Percentiles rank a stretch among this genome's conserved stretches.
Evolutionary conservation across 208 protist species (phyloP).

Genomic region (Acanthamoeba comandoni): DNA sequence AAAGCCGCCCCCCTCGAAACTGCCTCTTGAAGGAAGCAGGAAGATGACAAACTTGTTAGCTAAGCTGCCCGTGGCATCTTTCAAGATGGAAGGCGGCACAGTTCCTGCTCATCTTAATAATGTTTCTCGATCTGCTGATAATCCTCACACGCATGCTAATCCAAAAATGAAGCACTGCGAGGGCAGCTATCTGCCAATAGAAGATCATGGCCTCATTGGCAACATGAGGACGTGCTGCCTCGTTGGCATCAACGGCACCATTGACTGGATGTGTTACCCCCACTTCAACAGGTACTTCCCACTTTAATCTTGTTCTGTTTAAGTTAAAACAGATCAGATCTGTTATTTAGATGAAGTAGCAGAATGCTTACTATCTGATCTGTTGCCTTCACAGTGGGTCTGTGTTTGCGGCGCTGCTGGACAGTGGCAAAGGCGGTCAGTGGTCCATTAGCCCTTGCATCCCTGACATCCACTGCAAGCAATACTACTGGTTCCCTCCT

Average conservation of each 20-base stretch:
- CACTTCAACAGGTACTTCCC: conserved; percentile 79
- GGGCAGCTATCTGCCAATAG: conserved; percentile 83
- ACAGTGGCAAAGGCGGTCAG: conserved; percentile 40
- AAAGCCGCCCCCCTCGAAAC: too few species aligned
- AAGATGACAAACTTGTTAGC: too few species aligned
- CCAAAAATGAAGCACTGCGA: neutral
- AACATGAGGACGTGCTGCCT: conserved; percentile 84
- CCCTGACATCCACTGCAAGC: conserved; percentile 17
- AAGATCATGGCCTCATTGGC: conserved; percentile 84
- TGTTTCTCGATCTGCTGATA: too few species aligned
- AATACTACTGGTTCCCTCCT: conserved; percentile 68
- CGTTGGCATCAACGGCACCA: conserved; percentile 75
- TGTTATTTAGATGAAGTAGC: too few species aligned
- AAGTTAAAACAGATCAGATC: too few species aligned
- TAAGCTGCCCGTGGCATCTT: too few species aligned
- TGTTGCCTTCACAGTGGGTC: conserved; percentile 23
- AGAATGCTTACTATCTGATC: too few species aligned
- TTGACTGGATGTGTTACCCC: conserved; percentile 85
- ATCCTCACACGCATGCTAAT: too few species aligned
- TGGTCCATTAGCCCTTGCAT: conserved; percentile 38
- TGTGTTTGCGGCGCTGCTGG: conserved; percentile 38
- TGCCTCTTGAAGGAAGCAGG: too few species aligned
- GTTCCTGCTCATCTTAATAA: too few species aligned
- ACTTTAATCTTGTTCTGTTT: conserved; percentile 19
- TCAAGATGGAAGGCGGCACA: too few species aligned